Evolutionary conservation across 164 flowering plant species (phyloP), one percentile per base, ranked within the genome.

Genomic region (Magnolia officinalis): DNA sequence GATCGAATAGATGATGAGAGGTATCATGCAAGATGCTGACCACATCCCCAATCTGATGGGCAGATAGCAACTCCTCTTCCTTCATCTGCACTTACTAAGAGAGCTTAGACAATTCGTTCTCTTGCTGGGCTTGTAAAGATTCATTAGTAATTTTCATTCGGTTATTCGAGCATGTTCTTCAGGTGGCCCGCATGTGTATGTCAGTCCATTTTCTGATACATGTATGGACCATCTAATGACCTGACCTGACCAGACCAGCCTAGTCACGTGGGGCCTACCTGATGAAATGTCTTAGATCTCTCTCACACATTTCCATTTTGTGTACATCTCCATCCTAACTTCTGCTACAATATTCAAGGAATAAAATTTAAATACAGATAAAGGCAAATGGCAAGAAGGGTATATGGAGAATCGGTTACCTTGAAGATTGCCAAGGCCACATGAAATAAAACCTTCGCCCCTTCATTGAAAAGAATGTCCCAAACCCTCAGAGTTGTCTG

Each of bases 381-480:
- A 29, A 68, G 61, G 61, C 61, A 55, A 55, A 29, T 16, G 31
- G 18, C 1, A 8, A 68, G 29, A 68, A 29, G 50, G 29, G 24
- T 16, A 31, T 29, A 5, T 37, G 18, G 18, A 13, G 18, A 63
- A 24, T 66, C 21, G 67, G 4, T 80, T 75, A 92, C 99, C 99
- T 84, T 94, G 82, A 96, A 94, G 75, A 96, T 88, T 5, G 96
- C 98, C 86, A 96, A 82, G 74, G 99, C 99, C 52, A 90, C 93
- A 75, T 90, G 88, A 77, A 96, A 90, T 19, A 96, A 74, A 83
- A 91, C 94, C 82, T 90, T 90, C 4, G 97, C 99, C 16, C 99
- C 99, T 70, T 96, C 99, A 50, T 88, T 87, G 87, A 96, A 96
- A 74, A 96, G 96, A 75, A 96, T 90, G 86, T 94, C 99, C 99